A percentile compares a stretch with the other conserved stretches of the same genome.
These are phyloP conservation scores for Pythium pectinolyticum DNA, from an alignment of 352 stramenopile species.

Conservation along the genomic window DNA sequence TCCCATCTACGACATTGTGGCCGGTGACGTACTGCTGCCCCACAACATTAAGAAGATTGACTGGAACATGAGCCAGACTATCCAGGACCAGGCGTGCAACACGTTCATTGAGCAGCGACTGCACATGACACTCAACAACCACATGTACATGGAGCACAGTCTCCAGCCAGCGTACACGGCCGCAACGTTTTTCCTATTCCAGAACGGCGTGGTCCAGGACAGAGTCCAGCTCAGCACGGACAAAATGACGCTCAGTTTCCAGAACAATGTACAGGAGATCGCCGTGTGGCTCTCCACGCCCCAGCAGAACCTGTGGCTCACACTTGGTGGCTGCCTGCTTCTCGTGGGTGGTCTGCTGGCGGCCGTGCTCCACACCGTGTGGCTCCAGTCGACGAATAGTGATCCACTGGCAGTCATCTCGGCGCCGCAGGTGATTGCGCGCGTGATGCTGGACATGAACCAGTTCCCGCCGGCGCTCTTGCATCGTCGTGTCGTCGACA, in stretches of 20 bases:
- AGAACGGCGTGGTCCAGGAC: constrained; percentile 6
- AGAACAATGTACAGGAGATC: constrained; percentile 15
- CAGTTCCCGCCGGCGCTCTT: neutral
- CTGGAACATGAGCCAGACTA: constrained; percentile 1
- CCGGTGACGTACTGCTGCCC: constrained; percentile 7
- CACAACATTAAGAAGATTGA: constrained; percentile 1
- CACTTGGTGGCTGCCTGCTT: constrained; percentile 1
- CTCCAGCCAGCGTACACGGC: constrained; percentile 15
- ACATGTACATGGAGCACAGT: constrained; percentile 16
- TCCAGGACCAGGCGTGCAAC: neutral
- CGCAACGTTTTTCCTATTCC: constrained; percentile 6
- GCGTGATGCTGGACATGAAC: neutral
- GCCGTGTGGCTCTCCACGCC: constrained; percentile 8
- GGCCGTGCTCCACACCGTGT: neutral
- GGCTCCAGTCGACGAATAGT: neutral
- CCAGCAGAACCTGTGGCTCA: constrained; percentile 7
- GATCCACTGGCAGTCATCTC: neutral
- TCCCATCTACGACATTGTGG: neutral
- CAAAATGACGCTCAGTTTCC: constrained; percentile 10
- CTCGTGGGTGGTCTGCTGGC: neutral
- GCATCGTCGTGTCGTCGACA: neutral
- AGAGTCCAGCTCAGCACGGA: neutral
- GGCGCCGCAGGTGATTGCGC: neutral
- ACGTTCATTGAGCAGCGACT: neutral
- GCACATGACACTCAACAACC: constrained; percentile 9